These are phyloP conservation scores for Pilasporangium apinafurcum DNA, from an alignment of 352 stramenopile genomes.

Conservation along the genomic window DNA sequence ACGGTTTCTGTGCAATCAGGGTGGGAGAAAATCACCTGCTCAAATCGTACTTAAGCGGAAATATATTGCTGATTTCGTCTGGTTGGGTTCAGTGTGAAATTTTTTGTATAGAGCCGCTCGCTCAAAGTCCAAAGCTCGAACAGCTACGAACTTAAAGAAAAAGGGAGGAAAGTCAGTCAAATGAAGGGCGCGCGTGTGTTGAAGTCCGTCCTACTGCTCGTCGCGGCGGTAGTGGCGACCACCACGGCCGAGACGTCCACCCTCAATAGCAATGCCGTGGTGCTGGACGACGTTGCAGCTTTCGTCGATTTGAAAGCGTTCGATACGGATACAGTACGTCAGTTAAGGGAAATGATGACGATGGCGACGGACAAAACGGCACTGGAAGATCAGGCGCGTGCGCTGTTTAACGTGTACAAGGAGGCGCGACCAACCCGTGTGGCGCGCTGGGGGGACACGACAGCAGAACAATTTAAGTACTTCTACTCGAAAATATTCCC, in stretches of 20 bases:
- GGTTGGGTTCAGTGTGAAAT: constrained; percentile 3
- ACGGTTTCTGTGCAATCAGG: neutral
- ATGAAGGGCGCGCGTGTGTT: constrained; percentile 9
- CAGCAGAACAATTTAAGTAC: constrained; percentile 35
- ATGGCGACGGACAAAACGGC: constrained; percentile 15
- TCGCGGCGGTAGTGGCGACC: neutral
- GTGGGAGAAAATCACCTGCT: neutral
- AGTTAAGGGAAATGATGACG: constrained; percentile 20
- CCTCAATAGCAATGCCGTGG: constrained; percentile 4
- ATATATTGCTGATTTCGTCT: too few relatives aligned
- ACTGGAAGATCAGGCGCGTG: constrained; percentile 27
- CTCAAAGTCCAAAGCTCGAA: too few relatives aligned
- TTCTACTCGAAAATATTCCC: constrained; percentile 67
- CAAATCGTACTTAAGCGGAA: constrained; percentile 2
- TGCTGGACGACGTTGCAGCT: constrained; percentile 10
- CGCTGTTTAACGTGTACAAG: constrained; percentile 68
- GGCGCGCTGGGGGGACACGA: constrained; percentile 30
- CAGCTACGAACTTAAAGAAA: too few relatives aligned
- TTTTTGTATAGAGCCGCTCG: too few relatives aligned
- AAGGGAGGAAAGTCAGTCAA: neutral
- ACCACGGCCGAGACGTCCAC: neutral
- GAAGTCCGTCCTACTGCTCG: constrained; percentile 7
- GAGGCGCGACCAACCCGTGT: constrained; percentile 35
- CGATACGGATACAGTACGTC: constrained; percentile 34
- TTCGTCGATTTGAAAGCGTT: constrained; percentile 16